Evolutionary conservation across 2,329 filamentous ascomycete species (phyloP).

Genomic region (Diaporthe caulivora): DNA sequence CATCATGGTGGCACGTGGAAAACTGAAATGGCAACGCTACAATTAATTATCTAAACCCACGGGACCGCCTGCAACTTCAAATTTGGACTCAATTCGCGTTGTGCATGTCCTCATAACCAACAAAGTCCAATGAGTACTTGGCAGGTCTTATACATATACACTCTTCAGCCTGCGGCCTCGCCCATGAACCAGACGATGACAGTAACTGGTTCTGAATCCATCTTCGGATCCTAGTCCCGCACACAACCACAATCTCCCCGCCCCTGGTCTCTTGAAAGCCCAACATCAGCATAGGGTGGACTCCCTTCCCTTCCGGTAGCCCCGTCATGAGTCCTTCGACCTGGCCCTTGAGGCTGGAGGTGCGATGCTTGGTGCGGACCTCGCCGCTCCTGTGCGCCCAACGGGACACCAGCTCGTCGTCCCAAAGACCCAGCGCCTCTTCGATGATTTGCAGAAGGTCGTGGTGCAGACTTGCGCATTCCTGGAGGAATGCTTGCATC

Average conservation of each 20-base stretch:
- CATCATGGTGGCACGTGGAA: too few species aligned
- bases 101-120: constrained; percentile 3
- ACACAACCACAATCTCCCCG: constrained; percentile 1
- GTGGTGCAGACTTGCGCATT: not conserved
- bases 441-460: not conserved
- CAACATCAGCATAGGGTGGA: constrained; percentile 3
- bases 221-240: not conserved
- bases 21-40: not conserved
- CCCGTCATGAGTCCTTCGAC: not conserved
- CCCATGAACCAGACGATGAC: not conserved
- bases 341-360: not conserved
- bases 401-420: not conserved
- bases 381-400: not conserved
- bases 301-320: not conserved
- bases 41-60: not conserved
- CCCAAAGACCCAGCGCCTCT: constrained; percentile 1
- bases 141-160: not conserved
- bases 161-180: not conserved
- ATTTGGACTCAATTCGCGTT: not conserved
- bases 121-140: constrained; percentile 2
- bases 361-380: not conserved
- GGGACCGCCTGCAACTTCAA: not conserved
- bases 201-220: constrained; percentile 8
- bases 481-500: not conserved
- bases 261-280: not conserved